Conservation (phyloP, 2,329 filamentous ascomycete species). For the Pseudocercospora eumusae region DNA sequence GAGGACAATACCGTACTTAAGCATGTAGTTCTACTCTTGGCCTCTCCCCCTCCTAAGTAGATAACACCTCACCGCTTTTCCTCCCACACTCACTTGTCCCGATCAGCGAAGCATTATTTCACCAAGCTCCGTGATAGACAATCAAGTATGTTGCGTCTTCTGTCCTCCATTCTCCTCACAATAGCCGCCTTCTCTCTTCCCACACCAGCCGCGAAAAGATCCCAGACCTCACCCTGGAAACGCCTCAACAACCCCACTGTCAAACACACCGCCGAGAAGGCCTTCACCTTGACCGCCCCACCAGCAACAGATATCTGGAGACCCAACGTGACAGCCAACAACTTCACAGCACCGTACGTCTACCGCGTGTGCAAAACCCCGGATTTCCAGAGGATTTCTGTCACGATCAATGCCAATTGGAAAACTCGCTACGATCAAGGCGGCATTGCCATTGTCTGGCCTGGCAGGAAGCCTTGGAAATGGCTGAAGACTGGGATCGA, state of each 20-base stretch:
- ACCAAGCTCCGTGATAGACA: neutral
- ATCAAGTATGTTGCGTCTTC: neutral
- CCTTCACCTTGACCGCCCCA: slow-evolving; percentile 25
- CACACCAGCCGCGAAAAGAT: neutral
- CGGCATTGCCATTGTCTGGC: slow-evolving; percentile 22
- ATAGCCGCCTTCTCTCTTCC: neutral
- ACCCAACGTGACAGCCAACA: slow-evolving; percentile 18
- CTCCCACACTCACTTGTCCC: neutral
- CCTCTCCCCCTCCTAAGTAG: neutral
- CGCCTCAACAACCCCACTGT: slow-evolving; percentile 20
- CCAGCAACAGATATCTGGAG: slow-evolving; percentile 26
- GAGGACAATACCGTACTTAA: neutral
- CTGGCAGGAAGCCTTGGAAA: slow-evolving; percentile 9
- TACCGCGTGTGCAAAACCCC: slow-evolving; percentile 20
- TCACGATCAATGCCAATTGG: slow-evolving; percentile 22
- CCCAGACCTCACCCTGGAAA: slow-evolving; percentile 15
- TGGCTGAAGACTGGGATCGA: slow-evolving; percentile 25
- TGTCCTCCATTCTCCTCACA: neutral
- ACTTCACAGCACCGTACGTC: slow-evolving; percentile 26
- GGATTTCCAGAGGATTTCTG: slow-evolving; percentile 17
- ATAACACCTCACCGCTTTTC: neutral
- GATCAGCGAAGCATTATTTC: neutral
- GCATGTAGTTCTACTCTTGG: too few relatives aligned
- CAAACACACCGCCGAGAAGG: slow-evolving; percentile 15
- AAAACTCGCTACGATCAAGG: slow-evolving; percentile 26